A percentile compares a stretch with the other conserved stretches of the same genome.
phyloP scores from a whole-genome alignment of 2,329 filamentous ascomycete species.

The Penicillium hesseltinei region DNA sequence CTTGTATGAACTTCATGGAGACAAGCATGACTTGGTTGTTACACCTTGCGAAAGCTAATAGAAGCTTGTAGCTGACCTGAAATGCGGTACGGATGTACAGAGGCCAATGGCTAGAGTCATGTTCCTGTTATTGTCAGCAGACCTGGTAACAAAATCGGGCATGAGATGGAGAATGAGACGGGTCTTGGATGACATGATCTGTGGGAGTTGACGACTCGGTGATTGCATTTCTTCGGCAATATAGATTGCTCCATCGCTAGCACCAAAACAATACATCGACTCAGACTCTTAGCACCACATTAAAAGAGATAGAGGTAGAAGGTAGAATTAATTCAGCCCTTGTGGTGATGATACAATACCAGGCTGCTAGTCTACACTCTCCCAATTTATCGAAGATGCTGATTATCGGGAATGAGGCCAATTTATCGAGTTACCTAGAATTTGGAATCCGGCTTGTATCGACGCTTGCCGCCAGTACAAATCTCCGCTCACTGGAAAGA shows the following conservation, averaged over 20 bases:
- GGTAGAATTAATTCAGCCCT: background rate
- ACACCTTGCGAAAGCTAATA: background rate
- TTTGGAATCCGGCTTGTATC: no score
- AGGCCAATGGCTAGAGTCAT: slow-evolving; percentile 10
- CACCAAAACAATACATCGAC: slow-evolving; percentile 16
- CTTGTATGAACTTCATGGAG: background rate
- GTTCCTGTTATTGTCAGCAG: slow-evolving; percentile 16
- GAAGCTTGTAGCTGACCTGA: background rate
- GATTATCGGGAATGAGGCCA: no score
- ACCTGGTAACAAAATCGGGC: background rate
- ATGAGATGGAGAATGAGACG: background rate
- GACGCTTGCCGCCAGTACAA: no score
- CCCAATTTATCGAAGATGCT: no score
- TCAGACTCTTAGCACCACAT: background rate
- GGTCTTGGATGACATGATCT: slow-evolving; percentile 14
- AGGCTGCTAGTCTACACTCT: no score
- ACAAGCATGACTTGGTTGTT: no score
- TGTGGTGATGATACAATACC: background rate
- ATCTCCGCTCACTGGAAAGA: no score
- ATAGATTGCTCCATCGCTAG: slow-evolving; percentile 14
- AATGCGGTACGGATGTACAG: background rate
- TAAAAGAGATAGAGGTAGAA: background rate
- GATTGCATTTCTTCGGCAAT: slow-evolving; percentile 18
- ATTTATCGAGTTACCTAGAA: no score
- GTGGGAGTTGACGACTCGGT: slow-evolving; percentile 16